Evolutionary conservation across 2,329 filamentous ascomycete species (phyloP).

Genomic region (Colletotrichum limetticola): DNA sequence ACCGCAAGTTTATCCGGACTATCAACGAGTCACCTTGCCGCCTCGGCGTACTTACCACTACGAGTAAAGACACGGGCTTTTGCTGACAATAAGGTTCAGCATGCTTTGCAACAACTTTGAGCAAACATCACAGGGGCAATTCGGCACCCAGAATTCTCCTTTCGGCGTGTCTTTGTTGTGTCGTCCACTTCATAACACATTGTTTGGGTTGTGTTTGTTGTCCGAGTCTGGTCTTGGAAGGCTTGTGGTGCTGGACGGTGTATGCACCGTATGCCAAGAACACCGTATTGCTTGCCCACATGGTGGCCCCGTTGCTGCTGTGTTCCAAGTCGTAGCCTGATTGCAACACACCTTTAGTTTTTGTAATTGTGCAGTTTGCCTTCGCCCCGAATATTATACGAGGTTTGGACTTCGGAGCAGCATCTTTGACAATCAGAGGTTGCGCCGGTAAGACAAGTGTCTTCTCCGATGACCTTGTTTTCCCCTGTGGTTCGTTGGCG

Average conservation of each 20-base stretch:
- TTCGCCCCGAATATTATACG: background rate
- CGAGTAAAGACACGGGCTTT: background rate
- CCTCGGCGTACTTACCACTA: background rate
- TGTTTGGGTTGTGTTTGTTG: background rate
- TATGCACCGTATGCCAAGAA: background rate
- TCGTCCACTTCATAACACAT: background rate
- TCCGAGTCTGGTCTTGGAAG: background rate
- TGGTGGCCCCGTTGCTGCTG: background rate
- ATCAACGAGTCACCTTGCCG: background rate
- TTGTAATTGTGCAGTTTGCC: background rate
- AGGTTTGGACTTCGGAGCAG: background rate
- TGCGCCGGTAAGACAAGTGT: no score
- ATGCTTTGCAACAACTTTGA: background rate
- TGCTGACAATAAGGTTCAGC: background rate
- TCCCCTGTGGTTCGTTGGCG: background rate
- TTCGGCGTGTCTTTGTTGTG: background rate
- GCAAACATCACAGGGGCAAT: no score
- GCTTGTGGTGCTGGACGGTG: background rate
- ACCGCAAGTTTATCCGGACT: background rate
- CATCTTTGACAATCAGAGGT: background rate
- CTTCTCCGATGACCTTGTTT: background rate
- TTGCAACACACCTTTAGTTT: background rate
- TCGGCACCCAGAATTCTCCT: background rate
- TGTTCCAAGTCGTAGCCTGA: constrained; percentile 14
- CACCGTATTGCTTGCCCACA: background rate